Conservation (phyloP, 768 basidiomycete genomes). For the Cystofilobasidium capitatum region DNA sequence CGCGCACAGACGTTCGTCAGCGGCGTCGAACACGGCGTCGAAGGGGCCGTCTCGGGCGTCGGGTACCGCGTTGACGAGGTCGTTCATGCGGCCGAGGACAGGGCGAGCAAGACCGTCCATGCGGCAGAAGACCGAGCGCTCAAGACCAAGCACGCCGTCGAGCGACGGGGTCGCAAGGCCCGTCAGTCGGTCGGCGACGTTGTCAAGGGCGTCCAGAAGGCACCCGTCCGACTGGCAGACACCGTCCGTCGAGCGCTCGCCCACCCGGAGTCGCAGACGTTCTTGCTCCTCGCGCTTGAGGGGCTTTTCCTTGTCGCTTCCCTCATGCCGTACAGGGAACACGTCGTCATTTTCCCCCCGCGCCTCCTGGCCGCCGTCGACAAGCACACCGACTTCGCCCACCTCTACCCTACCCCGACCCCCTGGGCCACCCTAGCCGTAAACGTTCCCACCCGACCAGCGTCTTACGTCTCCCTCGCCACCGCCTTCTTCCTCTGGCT, state of each 20-base stretch:
- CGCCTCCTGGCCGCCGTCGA: not conserved
- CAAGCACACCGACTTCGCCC: not conserved
- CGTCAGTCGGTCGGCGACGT: not conserved
- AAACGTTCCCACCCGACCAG: not conserved
- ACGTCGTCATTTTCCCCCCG: slow-evolving; percentile 2
- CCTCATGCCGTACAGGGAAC: not conserved
- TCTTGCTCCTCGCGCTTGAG: not conserved
- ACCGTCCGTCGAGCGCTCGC: not conserved
- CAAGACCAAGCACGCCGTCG: not conserved
- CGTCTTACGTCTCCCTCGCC: not conserved
- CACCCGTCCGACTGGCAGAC: not conserved
- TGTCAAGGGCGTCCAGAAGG: not conserved
- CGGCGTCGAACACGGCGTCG: not conserved
- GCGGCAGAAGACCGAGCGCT: not conserved
- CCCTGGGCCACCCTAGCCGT: slow-evolving; percentile 1
- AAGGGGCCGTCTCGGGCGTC: not conserved
- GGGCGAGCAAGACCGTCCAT: not conserved
- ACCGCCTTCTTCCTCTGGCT: not conserved
- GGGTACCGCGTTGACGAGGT: not conserved
- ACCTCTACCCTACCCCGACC: not conserved
- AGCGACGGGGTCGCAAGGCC: not conserved
- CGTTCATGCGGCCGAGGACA: not conserved
- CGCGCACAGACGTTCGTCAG: not conserved
- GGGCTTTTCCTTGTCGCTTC: not conserved
- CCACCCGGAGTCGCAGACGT: not conserved